Evolutionary conservation across 192 early-diverging fungal species (phyloP), one percentile per base, ranked within the genome.

Genomic region (Phycomyces nitens): DNA sequence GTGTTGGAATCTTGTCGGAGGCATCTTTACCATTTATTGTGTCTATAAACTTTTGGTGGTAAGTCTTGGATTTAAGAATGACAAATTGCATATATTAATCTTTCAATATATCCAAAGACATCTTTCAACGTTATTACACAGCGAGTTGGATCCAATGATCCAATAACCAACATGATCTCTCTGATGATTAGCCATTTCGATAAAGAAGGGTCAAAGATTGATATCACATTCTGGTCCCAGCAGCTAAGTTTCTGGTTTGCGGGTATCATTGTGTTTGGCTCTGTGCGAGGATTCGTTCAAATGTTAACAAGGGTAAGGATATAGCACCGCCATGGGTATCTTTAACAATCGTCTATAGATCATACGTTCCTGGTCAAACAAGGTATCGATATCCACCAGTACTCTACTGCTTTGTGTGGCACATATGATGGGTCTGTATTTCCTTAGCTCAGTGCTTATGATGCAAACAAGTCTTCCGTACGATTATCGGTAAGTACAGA

Each of bases 341-440:
- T 59, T 0, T 53, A 44, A 50, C 12, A 26, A 29, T 51, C 57
- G 71, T 11, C 53, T 76, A 9, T 77, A 85, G 80, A 80, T 93
- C 20, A 88, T 92, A 69, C 76, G 83, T 39, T 80, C 81, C 14
- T 83, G 91, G 58, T 86, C 86, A 15, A 77, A 80, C 15, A 49
- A 40, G 47, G 27, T 66, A 15, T 82, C 88, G 21, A 68, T 95
- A 14, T 89, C 89, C 4, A 85, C 86, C 16, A 88, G 86, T 56
- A 87, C 85, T 60, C 78, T 93, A 12, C 85, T 94, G 0, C 67
- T 95, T 23, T 83, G 93, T 53, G 75, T 95, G 56, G 87, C 94
- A 2, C 89, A 94, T 62, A 83, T 96, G 38, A 91, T 97, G 88
- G 92, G 92, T 50, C 89, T 94, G 68, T 98, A 98, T 73, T 93